Conservation (phyloP, 2,329 filamentous ascomycete genomes). For the Tetracladium maxilliforme region DNA sequence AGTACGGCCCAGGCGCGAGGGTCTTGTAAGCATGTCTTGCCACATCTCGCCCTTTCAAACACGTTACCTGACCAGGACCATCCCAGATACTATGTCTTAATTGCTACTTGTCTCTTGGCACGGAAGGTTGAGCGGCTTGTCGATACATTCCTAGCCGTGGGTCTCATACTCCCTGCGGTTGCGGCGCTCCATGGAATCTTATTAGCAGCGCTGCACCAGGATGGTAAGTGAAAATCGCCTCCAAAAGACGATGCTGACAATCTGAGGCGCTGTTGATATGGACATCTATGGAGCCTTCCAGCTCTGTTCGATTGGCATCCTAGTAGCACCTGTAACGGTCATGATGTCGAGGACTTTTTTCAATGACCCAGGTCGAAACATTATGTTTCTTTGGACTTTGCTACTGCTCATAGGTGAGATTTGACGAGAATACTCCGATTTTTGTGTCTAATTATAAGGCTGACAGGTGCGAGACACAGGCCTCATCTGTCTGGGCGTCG, state of each 20-base stretch:
- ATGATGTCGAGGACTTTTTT: conserved; percentile 49
- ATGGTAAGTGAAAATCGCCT: conserved; percentile 25
- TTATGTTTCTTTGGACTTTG: conserved; percentile 51
- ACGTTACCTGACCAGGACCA: conserved; percentile 1
- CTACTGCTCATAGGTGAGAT: conserved; percentile 44
- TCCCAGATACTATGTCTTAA: conserved; percentile 45
- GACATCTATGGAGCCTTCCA: conserved; percentile 57
- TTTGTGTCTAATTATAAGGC: no score
- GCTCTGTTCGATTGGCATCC: conserved; percentile 48
- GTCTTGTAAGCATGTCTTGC: conserved; percentile 27
- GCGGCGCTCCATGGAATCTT: conserved; percentile 50
- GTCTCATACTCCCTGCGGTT: conserved; percentile 45
- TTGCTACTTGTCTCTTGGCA: conserved; percentile 47
- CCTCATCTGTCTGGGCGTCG: no score
- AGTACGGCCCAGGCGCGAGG: conserved; percentile 39
- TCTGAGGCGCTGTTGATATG: conserved; percentile 46
- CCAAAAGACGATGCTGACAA: conserved; percentile 1
- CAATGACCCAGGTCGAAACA: conserved; percentile 44
- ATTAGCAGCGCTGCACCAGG: conserved; percentile 40
- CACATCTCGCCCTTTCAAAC: conserved; percentile 2
- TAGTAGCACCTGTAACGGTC: conserved; percentile 48
- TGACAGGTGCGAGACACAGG: no score
- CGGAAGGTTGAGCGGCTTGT: conserved; percentile 45
- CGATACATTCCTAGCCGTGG: conserved; percentile 47
- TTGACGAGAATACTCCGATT: no score